Evolutionary conservation across 495 filamentous ascomycete species (phyloP).

Genomic region (Aspergillus baeticus): DNA sequence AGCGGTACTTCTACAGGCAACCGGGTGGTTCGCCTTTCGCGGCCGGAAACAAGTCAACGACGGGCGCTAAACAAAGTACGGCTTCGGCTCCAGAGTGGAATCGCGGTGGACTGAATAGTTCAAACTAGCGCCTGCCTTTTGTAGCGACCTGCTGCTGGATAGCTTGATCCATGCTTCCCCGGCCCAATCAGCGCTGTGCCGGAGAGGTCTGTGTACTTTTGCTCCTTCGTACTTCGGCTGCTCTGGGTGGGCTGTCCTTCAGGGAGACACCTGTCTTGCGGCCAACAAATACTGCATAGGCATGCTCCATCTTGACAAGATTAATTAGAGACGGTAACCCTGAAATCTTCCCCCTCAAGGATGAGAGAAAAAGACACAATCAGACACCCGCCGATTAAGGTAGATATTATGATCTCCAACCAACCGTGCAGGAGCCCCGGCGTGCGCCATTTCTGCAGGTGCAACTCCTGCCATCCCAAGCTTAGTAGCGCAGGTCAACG

Average conservation of each 20-base stretch:
- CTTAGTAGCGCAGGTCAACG: background rate
- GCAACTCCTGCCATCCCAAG: conserved; percentile 15
- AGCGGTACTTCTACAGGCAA: conserved; percentile 18
- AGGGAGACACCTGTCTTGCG: too few relatives aligned
- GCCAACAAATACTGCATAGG: too few relatives aligned
- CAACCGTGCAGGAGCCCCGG: conserved; percentile 1
- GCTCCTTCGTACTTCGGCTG: conserved; percentile 7
- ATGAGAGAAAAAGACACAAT: too few relatives aligned
- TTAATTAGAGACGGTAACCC: too few relatives aligned
- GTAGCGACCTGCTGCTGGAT: conserved; percentile 36
- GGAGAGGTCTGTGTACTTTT: conserved; percentile 29
- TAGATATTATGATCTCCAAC: background rate
- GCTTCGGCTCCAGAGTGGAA: conserved; percentile 6
- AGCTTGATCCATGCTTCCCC: conserved; percentile 40
- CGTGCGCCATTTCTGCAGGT: conserved; percentile 31
- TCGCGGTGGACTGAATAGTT: background rate
- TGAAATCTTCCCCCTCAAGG: too few relatives aligned
- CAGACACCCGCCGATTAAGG: background rate
- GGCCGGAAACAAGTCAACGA: conserved; percentile 14
- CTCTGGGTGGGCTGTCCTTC: too few relatives aligned
- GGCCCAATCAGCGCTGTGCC: conserved; percentile 31
- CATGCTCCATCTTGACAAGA: too few relatives aligned
- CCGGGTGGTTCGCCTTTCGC: conserved; percentile 21
- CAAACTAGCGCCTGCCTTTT: conserved; percentile 33
- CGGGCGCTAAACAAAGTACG: conserved; percentile 25